These are phyloP conservation scores for Penicillium antarcticum DNA, from an alignment of 495 filamentous ascomycete genomes.

Conservation along the genomic window DNA sequence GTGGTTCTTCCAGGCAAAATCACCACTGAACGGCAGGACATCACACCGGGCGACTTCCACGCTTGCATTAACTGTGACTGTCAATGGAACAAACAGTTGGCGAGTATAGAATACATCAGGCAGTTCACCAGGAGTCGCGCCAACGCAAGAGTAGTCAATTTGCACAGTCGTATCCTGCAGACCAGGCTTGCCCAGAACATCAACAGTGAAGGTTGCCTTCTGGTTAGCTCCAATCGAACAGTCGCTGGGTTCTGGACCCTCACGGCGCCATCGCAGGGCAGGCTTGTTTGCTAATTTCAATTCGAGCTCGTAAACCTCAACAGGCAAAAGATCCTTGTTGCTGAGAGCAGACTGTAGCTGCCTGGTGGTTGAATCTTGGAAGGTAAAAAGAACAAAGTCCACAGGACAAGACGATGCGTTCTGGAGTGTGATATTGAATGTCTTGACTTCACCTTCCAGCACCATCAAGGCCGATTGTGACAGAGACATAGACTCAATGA, in stretches of 20 bases:
- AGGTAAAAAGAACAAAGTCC: conserved; percentile 83
- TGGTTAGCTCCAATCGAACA: conserved; percentile 65
- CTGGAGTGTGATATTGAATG: conserved; percentile 74
- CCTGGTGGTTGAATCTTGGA: conserved; percentile 80
- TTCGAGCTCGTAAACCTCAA: conserved; percentile 82
- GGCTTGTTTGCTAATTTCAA: conserved; percentile 71
- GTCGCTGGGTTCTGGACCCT: conserved; percentile 41
- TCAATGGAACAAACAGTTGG: conserved; percentile 75
- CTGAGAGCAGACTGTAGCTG: conserved; percentile 70
- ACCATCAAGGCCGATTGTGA: conserved; percentile 88
- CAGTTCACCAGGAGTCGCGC: conserved; percentile 58
- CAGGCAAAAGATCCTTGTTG: conserved; percentile 70
- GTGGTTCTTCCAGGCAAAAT: conserved; percentile 52
- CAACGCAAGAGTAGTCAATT: conserved; percentile 76
- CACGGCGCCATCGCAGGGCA: conserved; percentile 62
- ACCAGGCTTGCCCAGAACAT: conserved; percentile 80
- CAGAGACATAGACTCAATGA: conserved; percentile 71
- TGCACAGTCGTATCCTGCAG: conserved; percentile 78
- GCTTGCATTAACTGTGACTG: conserved; percentile 87
- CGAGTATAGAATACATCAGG: conserved; percentile 79
- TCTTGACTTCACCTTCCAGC: conserved; percentile 76
- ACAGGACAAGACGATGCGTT: conserved; percentile 74
- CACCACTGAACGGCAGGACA: conserved; percentile 64
- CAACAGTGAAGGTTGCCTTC: conserved; percentile 72
- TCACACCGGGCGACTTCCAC: conserved; percentile 77